Base-by-base conservation (phyloP, 2,329 filamentous ascomycete genomes). In the Nemania bipapillata region DNA sequence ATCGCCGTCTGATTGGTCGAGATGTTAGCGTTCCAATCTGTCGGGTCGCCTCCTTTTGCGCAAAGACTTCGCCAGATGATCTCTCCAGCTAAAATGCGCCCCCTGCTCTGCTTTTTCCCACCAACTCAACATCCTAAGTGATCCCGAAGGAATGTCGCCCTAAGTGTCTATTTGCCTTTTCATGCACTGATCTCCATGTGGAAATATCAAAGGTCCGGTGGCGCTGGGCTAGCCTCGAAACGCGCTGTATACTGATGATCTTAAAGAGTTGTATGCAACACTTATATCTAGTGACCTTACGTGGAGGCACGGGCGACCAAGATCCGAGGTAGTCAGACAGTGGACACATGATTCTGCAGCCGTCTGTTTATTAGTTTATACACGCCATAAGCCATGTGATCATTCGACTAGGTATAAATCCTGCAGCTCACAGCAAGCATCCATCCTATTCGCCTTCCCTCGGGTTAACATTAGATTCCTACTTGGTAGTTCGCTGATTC, bases 11-110 rank as follows among this genome's bases (percentile, higher is more conserved):
- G 60, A 69, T 68, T 71, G 65, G 68, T 20, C 12, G 22, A 35
- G 2, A 24, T 3, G 42, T 64, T 71, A 65, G 62, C 58, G 62
- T 66, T 1, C 69, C 69, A 60, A 9, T 28, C 66, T 71, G 69
- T 71, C 69, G 69, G 69, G 69, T 71, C 58, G 20, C 11, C 53
- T 45, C 54, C 55, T 40, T 53, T 50, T 32, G 30, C 28, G 30
- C 65, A 32, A 28, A 35, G 40, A 63, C 24, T 50, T 47, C 42
- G 22, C 58, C 47, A 58, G 7, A 49, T 54, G 50, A 12, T 54
- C 50, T 45, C 40, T 54, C 24, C 28, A 49, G 56, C 54, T 32
- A 47, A 56, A 62, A 28, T 17, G 24, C 12, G 11, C 37, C n/a
- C 42, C 9, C 20, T n/a, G n/a, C n/a, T 35, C 35, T 9, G 6